Base-by-base conservation (phyloP, 1,139 yeast genomes). In the Pichia sp. region DNA sequence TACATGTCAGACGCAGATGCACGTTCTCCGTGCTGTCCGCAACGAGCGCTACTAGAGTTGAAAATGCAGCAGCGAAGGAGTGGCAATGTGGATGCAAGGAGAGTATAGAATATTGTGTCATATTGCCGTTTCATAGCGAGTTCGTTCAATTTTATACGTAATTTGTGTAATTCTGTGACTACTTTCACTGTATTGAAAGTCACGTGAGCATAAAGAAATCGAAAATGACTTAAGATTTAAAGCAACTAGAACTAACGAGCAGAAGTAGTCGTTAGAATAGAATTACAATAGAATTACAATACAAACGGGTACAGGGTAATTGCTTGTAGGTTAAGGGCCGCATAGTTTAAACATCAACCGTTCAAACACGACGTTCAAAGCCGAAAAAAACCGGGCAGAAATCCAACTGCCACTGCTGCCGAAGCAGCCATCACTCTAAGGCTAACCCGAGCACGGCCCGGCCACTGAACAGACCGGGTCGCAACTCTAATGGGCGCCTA, bases 401-500 rank as follows among this genome's bases (percentile, higher is more conserved):
- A 39, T 49, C 54, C 52, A 41, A 43, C 47, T 35, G 39, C 43
- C 45, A 30, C n/a, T n/a, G n/a, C n/a, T n/a, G n/a, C n/a, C n/a
- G n/a, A n/a, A n/a, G n/a, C n/a, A n/a, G 39, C 42, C 48, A 48
- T 72, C 59, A 46, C 63, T 83, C 86, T 83, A 72, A 81, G 91
- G 83, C 84, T 68, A 64, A 82, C 91, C 91, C 91, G 88, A 83
- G 93, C 93, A 83, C 93, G 64, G 74, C 64, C 58, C 68, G 66
- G 66, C 68, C 67, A 77, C 68, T 58, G 74, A 67, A 68, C 31
- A 55, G 31, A 43, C 52, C 51, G 71, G 64, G 62, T 79, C 86
- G 93, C 82, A 91, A 83, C 93, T 83, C 93, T 83, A 74, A 75
- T 74, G 93, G 93, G 91, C 81, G 89, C 84, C 93, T 81, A 72